Conservation (phyloP, 2,329 filamentous ascomycete species). For the Balansia obtecta region DNA sequence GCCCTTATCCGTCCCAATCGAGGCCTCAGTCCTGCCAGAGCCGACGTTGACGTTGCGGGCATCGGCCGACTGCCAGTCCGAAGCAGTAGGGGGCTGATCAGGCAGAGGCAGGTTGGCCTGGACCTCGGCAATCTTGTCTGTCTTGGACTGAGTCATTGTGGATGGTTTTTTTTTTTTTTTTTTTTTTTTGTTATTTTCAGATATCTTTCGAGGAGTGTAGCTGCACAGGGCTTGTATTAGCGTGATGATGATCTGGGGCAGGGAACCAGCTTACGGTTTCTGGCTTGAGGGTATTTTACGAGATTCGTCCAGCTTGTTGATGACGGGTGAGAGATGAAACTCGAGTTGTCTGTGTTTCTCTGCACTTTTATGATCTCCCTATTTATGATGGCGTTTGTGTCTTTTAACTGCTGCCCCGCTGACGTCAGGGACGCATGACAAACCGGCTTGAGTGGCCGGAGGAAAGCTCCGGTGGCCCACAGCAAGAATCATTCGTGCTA, state of each 20-base stretch:
- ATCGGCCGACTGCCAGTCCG: slow-evolving; percentile 68
- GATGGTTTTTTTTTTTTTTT: no score
- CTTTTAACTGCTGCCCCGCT: background rate
- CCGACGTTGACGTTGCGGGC: slow-evolving; percentile 57
- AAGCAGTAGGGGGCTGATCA: slow-evolving; percentile 62
- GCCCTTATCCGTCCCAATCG: slow-evolving; percentile 37
- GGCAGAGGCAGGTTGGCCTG: slow-evolving; percentile 67
- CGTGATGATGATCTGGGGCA: background rate
- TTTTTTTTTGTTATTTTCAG: no score
- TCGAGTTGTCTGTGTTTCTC: background rate
- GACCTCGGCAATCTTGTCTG: slow-evolving; percentile 52
- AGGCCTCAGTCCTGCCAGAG: slow-evolving; percentile 17
- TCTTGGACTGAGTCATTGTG: slow-evolving; percentile 37
- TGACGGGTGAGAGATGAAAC: background rate
- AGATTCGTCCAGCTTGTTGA: no score
- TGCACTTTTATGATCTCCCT: background rate
- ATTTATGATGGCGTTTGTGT: background rate
- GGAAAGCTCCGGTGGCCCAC: background rate
- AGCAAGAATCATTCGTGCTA: background rate
- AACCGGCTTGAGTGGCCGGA: background rate
- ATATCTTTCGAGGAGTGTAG: no score
- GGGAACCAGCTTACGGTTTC: background rate
- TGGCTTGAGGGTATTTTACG: no score
- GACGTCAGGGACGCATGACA: background rate
- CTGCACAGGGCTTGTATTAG: background rate